Base-by-base conservation (phyloP, 305 asterid species). In the Ilex paraguariensis region DNA sequence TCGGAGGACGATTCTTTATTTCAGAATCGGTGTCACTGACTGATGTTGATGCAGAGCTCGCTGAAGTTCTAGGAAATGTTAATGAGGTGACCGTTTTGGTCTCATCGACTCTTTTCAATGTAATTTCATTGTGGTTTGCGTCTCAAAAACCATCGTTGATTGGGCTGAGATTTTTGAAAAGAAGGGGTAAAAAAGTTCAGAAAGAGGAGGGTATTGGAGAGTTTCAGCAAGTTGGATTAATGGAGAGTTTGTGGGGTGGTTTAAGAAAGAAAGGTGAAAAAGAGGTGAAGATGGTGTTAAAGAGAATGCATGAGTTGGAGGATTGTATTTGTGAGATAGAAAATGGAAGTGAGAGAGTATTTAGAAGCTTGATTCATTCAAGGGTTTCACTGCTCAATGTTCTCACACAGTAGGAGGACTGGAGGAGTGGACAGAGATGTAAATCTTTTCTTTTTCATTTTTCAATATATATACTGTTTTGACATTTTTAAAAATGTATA, bases 311-410 rank as follows among this genome's bases (percentile, higher is more conserved):
- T 8, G 79, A 75, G 32, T 57, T 75, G 66, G 95, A 90, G 60
- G 92, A 82, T 70, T 73, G 90, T 53, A 64, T 90, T 11, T 58
- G 64, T 69, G 87, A 78, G 56, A 87, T 87, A 66, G 92, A 85
- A 69, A 75, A 55, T 13, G 77, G 87, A 12, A 88, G 87, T 0
- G 95, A 80, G 42, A 85, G 66, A 65, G 87, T 82, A 14, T 83
- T 83, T 59, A 78, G 96, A 73, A 84, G 92, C 66, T 85, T 90
- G 77, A 84, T 87, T 62, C 85, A 78, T 57, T 71, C 95, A n/a
- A 85, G 96, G 68, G 96, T 85, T 72, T 83, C 97, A 5, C 76
- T 90, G 54, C 90, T 90, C 68, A 90, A 90, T 75, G 82, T 87
- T 52, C 81, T 90, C 67, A 84, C 95, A 13, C 89, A 78, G 48